These are phyloP conservation scores for Cavenderia fasciculata DNA, from an alignment of 78 protist genomes.

Conservation along the genomic window DNA sequence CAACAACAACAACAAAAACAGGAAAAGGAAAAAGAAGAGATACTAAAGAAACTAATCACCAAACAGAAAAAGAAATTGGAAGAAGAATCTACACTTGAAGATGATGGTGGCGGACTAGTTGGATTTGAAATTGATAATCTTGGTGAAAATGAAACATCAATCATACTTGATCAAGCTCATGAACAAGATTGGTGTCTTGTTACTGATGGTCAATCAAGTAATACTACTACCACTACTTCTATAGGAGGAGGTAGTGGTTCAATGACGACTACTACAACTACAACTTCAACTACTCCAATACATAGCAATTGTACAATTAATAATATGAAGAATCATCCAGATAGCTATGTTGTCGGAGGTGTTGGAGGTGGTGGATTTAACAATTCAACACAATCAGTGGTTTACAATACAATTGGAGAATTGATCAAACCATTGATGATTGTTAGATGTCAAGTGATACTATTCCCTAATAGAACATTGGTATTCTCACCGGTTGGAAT, in stretches of 20 bases:
- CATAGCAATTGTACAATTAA: too few relatives aligned
- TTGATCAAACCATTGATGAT: constrained; percentile 71
- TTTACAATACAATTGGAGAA: constrained; percentile 44
- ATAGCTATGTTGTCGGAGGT: too few relatives aligned
- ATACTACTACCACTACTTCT: too few relatives aligned
- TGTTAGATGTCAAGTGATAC: constrained; percentile 1
- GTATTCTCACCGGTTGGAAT: background rate
- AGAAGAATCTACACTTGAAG: too few relatives aligned
- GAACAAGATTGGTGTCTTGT: constrained; percentile 58
- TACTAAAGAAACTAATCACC: too few relatives aligned
- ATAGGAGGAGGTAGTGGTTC: too few relatives aligned
- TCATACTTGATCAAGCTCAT: constrained; percentile 27
- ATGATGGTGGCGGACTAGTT: constrained; percentile 4
- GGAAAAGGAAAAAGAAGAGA: too few relatives aligned
- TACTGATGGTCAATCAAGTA: background rate
- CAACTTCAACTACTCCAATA: too few relatives aligned
- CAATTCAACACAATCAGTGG: background rate
- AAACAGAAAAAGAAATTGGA: too few relatives aligned
- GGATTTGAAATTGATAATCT: constrained; percentile 60
- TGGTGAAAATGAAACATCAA: background rate
- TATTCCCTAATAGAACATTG: constrained; percentile 3
- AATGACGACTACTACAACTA: too few relatives aligned
- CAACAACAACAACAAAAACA: constrained; percentile 14
- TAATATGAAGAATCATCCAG: too few relatives aligned
- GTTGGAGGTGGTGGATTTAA: too few relatives aligned